Percentiles rank a stretch among this genome's conserved stretches.
Evolutionary conservation across 495 filamentous ascomycete species (phyloP).

Genomic region (Physcia stellaris): DNA sequence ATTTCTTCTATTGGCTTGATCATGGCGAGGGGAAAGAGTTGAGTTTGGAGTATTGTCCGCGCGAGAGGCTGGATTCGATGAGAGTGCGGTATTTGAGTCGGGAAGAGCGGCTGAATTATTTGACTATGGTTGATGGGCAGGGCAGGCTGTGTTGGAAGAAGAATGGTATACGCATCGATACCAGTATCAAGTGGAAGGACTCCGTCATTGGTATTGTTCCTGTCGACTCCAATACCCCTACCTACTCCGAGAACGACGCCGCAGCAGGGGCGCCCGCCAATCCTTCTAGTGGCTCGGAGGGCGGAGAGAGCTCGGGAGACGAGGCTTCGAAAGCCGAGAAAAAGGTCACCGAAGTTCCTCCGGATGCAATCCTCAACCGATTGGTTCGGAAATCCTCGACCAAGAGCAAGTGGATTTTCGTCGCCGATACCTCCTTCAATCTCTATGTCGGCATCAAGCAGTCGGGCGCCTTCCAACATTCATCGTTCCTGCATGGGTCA

Average conservation of each 20-base stretch:
- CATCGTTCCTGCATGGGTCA: conserved; percentile 69
- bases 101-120: conserved; percentile 59
- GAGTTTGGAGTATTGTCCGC: conserved; percentile 43
- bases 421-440: conserved; percentile 71
- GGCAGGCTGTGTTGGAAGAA: conserved; percentile 69
- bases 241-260: conserved; percentile 21
- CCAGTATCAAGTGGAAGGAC: conserved; percentile 61
- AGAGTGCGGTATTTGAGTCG: conserved; percentile 59
- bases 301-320: conserved; percentile 1
- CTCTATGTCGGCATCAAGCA: conserved; percentile 88
- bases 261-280: not conserved
- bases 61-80: conserved; percentile 53
- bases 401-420: conserved; percentile 86
- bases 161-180: conserved; percentile 63
- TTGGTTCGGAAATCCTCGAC: conserved; percentile 20
- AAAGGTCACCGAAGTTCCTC: conserved; percentile 21
- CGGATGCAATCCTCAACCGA: not conserved
- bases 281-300: not conserved
- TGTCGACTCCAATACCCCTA: conserved; percentile 43
- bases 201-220: conserved; percentile 65
- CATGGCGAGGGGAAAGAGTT: conserved; percentile 54
- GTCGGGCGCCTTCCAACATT: conserved; percentile 79
- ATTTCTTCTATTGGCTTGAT: conserved; percentile 97
- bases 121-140: conserved; percentile 52
- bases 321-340: conserved; percentile 41